Evolutionary conservation across 768 basidiomycete genomes (phyloP).

Genomic region (Chalciporus pseudorubinellus): DNA sequence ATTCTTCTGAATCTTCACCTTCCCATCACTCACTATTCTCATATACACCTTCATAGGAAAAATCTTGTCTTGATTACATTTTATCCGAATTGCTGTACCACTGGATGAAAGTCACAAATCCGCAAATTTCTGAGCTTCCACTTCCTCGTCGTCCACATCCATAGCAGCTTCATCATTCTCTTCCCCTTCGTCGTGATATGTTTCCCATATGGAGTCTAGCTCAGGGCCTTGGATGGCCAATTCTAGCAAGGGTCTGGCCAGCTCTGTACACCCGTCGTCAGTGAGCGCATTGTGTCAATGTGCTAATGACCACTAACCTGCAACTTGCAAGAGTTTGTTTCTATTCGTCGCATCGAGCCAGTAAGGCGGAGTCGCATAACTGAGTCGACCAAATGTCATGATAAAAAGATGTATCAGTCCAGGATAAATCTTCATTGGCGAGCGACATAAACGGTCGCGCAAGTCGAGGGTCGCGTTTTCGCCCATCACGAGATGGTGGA

Average conservation of each 20-base stretch:
- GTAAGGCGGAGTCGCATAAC: constrained; percentile 63
- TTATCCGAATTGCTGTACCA: neutral
- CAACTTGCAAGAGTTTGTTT: constrained; percentile 42
- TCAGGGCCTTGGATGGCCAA: constrained; percentile 72
- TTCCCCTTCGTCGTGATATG: constrained; percentile 50
- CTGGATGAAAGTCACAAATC: constrained; percentile 5
- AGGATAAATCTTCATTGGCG: constrained; percentile 53
- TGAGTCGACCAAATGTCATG: constrained; percentile 73
- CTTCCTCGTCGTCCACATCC: constrained; percentile 63
- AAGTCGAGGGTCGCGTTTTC: constrained; percentile 49
- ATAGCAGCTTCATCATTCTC: constrained; percentile 35
- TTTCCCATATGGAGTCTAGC: constrained; percentile 60
- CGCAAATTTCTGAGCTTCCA: constrained; percentile 28
- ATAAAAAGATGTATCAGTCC: constrained; percentile 69
- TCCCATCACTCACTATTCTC: neutral
- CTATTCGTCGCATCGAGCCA: constrained; percentile 48
- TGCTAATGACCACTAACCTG: constrained; percentile 40
- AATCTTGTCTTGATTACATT: neutral
- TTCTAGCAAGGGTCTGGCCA: constrained; percentile 60
- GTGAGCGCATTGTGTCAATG: neutral
- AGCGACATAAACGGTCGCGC: constrained; percentile 55
- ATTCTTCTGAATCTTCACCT: neutral
- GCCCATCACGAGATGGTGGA: constrained; percentile 62
- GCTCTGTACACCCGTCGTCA: constrained; percentile 37
- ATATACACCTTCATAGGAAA: no score